Evolutionary conservation across 1,139 yeast genomes (phyloP).

Genomic region (Lodderomyces theae): DNA sequence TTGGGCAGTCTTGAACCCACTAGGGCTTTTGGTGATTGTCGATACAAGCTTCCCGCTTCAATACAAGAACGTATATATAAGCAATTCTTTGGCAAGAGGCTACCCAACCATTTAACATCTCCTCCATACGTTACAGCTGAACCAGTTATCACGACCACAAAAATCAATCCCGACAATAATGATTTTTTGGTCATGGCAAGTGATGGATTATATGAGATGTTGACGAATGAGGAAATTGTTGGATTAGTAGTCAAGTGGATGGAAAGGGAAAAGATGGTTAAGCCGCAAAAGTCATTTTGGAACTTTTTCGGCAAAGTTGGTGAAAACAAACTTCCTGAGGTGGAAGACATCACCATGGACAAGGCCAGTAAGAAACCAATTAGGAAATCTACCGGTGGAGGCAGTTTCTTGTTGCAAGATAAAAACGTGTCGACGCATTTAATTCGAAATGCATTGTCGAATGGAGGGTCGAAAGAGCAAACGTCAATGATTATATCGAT

Average conservation of each 20-base stretch:
- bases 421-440: constrained; percentile 88
- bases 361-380: constrained; percentile 47
- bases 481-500: constrained; percentile 85
- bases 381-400: constrained; percentile 40
- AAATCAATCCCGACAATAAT: constrained; percentile 66
- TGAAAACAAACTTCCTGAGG: constrained; percentile 60
- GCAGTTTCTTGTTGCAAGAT: constrained; percentile 63
- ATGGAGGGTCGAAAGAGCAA: constrained; percentile 83
- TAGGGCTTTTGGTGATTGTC: constrained; percentile 95
- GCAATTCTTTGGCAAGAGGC: constrained; percentile 78
- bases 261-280: constrained; percentile 67
- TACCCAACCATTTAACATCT: constrained; percentile 74
- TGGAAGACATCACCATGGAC: constrained; percentile 58
- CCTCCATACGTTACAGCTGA: constrained; percentile 98
- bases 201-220: constrained; percentile 91
- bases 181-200: constrained; percentile 91
- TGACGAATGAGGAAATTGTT: constrained; percentile 89
- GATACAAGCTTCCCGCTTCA: constrained; percentile 75
- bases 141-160: constrained; percentile 86
- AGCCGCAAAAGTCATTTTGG: constrained; percentile 52
- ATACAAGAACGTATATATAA: constrained; percentile 73
- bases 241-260: constrained; percentile 94
- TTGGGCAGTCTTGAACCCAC: constrained; percentile 96
- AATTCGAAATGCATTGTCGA: constrained; percentile 87
- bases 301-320: constrained; percentile 34